Evolutionary conservation across 495 filamentous ascomycete species (phyloP).

Genomic region (Polyplosphaeria fusca): DNA sequence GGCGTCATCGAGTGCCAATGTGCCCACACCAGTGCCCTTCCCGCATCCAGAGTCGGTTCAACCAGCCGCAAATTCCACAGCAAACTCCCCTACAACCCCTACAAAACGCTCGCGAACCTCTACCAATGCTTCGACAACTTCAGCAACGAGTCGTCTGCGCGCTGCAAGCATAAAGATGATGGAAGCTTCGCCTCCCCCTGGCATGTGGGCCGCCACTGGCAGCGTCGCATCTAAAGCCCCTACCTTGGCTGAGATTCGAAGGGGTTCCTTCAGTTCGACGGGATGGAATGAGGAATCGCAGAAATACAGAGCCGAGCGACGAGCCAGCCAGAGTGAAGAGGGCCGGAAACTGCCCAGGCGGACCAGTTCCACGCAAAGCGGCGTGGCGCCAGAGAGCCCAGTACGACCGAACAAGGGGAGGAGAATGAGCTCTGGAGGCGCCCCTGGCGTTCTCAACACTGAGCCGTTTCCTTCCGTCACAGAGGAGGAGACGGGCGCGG

Average conservation of each 20-base stretch:
- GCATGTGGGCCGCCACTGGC: constrained; percentile 54
- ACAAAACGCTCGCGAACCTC: constrained; percentile 26
- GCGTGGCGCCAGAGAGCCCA: background rate
- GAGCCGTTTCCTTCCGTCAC: constrained; percentile 33
- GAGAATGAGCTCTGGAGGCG: background rate
- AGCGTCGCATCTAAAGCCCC: constrained; percentile 44
- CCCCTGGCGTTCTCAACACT: background rate
- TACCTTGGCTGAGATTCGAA: constrained; percentile 44
- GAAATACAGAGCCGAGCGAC: constrained; percentile 17
- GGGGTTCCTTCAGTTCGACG: constrained; percentile 40
- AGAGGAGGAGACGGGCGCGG: constrained; percentile 28
- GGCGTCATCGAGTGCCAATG: constrained; percentile 14
- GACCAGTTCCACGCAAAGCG: background rate
- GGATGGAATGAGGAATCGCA: constrained; percentile 45
- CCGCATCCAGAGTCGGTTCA: constrained; percentile 12
- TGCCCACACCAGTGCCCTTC: constrained; percentile 22
- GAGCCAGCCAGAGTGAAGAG: constrained; percentile 20
- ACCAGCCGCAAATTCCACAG: background rate
- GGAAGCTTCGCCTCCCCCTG: constrained; percentile 49
- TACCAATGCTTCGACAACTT: constrained; percentile 33
- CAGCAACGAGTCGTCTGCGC: constrained; percentile 34
- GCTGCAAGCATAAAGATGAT: constrained; percentile 48
- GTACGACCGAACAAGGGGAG: constrained; percentile 1
- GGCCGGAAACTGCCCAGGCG: constrained; percentile 18
- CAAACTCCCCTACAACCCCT: constrained; percentile 12